phyloP scores from a whole-genome alignment of 2,329 filamentous ascomycete genomes.

The Stromatinia cepivora region DNA sequence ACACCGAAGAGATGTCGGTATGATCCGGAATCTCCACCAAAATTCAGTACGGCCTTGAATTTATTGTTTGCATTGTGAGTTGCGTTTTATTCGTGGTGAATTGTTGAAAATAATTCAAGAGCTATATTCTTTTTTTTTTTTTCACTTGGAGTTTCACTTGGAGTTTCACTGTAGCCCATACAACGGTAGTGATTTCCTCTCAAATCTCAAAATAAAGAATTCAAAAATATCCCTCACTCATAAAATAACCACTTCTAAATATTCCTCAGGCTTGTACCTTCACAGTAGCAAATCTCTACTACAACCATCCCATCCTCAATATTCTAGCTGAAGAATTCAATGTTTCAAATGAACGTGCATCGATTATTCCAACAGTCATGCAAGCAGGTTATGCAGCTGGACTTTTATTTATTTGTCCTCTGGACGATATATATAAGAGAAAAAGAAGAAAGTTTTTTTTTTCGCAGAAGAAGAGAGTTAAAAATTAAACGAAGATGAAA shows the following conservation, averaged over 20 bases:
- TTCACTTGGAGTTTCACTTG: not conserved
- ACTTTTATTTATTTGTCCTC: slow-evolving; percentile 70
- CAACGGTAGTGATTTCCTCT: too few relatives aligned
- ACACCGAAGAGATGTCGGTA: slow-evolving; percentile 68
- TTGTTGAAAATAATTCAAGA: not conserved
- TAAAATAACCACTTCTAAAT: slow-evolving; percentile 17
- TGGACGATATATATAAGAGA: slow-evolving; percentile 77
- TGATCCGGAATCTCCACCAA: slow-evolving; percentile 63
- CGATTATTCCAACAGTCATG: slow-evolving; percentile 69
- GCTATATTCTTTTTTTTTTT: not conserved
- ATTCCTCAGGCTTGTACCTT: slow-evolving; percentile 55
- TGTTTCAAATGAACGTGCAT: slow-evolving; percentile 67
- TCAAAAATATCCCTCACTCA: too few relatives aligned
- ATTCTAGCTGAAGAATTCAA: slow-evolving; percentile 70
- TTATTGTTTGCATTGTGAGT: slow-evolving; percentile 57
- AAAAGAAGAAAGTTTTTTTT: too few relatives aligned
- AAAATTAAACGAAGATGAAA: too few relatives aligned
- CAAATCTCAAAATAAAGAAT: too few relatives aligned
- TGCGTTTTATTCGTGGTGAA: not conserved
- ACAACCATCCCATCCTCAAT: slow-evolving; percentile 77
- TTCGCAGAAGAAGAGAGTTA: too few relatives aligned
- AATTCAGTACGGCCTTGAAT: slow-evolving; percentile 68
- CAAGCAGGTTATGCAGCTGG: slow-evolving; percentile 79
- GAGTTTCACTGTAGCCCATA: not conserved
- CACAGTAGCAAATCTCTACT: slow-evolving; percentile 80